Evolutionary conservation across 768 basidiomycete genomes (phyloP).

Genomic region (Kondoa malvinella): DNA sequence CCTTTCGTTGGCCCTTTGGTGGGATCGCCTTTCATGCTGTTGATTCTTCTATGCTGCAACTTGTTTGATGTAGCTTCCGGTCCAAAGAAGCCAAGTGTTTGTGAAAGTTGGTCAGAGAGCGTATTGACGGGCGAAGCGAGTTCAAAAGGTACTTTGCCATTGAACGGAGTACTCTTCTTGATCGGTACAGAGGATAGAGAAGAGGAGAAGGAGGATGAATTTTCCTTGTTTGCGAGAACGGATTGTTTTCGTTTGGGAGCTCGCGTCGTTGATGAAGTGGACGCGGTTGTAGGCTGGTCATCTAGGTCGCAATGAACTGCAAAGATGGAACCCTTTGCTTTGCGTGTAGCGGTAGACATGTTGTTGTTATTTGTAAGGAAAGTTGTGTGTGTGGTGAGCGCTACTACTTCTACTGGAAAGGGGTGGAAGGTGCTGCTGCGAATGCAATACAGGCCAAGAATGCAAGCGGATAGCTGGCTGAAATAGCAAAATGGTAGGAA

Average conservation of each 20-base stretch:
- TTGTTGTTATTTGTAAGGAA: neutral
- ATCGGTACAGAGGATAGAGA: neutral
- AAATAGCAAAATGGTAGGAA: too few species aligned
- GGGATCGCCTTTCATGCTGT: neutral
- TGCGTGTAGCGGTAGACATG: neutral
- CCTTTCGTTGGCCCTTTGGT: neutral
- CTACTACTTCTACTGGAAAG: neutral
- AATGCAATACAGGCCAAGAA: conserved; percentile 12
- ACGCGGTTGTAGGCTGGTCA: neutral
- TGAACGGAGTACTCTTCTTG: neutral
- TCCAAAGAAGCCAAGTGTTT: neutral
- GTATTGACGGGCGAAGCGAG: neutral
- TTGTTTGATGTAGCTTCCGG: neutral
- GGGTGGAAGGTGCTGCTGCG: neutral
- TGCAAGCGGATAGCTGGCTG: too few species aligned
- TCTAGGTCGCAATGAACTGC: neutral
- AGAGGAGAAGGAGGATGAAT: neutral
- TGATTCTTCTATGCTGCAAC: neutral
- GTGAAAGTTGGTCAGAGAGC: neutral
- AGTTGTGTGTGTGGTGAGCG: neutral
- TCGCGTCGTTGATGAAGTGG: neutral
- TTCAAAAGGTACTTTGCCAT: neutral
- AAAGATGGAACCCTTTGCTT: neutral
- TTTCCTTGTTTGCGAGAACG: neutral
- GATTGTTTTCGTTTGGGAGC: neutral